A percentile compares a stretch with the other conserved stretches of the same genome.
Evolutionary conservation across 2,329 filamentous ascomycete species (phyloP).

Genomic region (Emmonsiellopsis sp.): DNA sequence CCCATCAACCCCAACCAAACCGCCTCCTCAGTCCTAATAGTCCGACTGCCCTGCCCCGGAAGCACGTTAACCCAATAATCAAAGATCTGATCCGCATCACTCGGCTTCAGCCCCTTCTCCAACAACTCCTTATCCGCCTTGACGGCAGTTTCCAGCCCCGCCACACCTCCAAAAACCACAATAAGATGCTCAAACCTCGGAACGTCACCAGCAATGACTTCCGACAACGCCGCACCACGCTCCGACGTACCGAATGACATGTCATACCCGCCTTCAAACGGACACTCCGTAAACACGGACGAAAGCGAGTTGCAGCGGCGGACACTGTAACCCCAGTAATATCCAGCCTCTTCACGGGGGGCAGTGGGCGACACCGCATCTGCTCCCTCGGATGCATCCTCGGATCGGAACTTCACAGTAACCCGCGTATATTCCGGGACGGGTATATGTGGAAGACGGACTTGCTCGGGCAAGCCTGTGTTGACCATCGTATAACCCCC

Average conservation of each 20-base stretch:
- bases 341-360: constrained; percentile 66
- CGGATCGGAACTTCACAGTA: constrained; percentile 55
- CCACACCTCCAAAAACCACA: constrained; percentile 71
- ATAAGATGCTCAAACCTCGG: constrained; percentile 56
- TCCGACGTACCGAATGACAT: constrained; percentile 77
- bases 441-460: constrained; percentile 44
- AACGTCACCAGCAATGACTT: constrained; percentile 33
- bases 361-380: constrained; percentile 58
- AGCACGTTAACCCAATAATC: constrained; percentile 78
- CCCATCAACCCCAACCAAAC: constrained; percentile 67
- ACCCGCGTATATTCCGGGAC: constrained; percentile 65
- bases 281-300: constrained; percentile 66
- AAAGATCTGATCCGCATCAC: constrained; percentile 62
- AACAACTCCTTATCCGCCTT: constrained; percentile 51
- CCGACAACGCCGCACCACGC: constrained; percentile 48
- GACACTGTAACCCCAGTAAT: constrained; percentile 78
- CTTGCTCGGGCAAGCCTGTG: constrained; percentile 40
- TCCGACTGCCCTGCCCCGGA: constrained; percentile 70
- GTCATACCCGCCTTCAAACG: constrained; percentile 71
- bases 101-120: constrained; percentile 54
- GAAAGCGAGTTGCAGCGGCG: constrained; percentile 59
- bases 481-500: constrained; percentile 35
- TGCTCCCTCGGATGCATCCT: constrained; percentile 32
- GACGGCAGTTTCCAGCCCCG: constrained; percentile 68
- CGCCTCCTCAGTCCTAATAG: constrained; percentile 76